Base-by-base conservation (phyloP, 805 yeast genomes). In the Wickerhamiella parazyma region DNA sequence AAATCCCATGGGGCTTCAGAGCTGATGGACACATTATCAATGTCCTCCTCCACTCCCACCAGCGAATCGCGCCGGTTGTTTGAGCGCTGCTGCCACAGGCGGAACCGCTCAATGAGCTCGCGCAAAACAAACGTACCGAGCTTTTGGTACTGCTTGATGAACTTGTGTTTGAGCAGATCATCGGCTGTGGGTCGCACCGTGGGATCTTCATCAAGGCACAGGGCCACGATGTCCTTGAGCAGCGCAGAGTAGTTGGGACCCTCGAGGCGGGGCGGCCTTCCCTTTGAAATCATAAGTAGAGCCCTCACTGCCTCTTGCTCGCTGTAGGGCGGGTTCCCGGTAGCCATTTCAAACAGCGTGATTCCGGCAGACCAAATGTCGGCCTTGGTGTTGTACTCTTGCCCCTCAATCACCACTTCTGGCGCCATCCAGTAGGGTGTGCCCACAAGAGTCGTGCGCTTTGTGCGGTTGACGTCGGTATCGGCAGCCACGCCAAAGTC, bases 401-500 rank as follows among this genome's bases (percentile, higher is more conserved):
- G 60, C 12, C 71, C 71, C 50, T 67, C 71, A 9, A 60, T 57
- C 37, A 67, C 66, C 21, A 67, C 71, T 48, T 67, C 71, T 6
- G 71, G 71, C 1, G 71, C 71, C 94, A 67, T 91, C 71, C 71
- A 67, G 52, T 67, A 67, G 6, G 71, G 71, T 6, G 71, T 67
- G 16, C 71, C 71, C 3, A 95, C 97, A 75, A 93, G 86, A 0
- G 98, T 91, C 28, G 89, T 82, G 53, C 98, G 70, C 58, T 86
- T 84, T 37, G 78, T 60, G 16, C 77, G 75, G 31, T 78, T 72
- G 29, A 87, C 71, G 2, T 93, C 75, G 36, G 87, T 66, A 58
- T 85, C 89, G 1, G 96, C 96, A 0, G 99, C 98, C 18, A 93
- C 98, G 25, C 99, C 99, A 63, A 91, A 91, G 61, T 91, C 99